Conservation (phyloP, 257 asterid genomes). For the Solanum dulcamara region DNA sequence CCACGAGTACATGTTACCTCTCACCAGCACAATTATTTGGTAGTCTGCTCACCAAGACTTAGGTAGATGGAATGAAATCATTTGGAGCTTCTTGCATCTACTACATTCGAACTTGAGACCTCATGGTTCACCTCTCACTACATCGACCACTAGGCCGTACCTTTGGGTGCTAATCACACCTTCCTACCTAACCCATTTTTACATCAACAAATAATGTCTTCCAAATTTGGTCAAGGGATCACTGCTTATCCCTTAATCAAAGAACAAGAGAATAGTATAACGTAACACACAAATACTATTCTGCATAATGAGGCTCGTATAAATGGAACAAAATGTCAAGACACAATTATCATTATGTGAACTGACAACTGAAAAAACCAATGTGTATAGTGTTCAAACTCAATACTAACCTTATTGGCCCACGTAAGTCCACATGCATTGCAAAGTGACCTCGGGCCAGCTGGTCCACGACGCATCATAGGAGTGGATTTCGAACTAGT, state of each 20-base stretch:
- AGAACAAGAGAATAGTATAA: background rate
- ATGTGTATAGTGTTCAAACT: background rate
- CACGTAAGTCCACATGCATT: slow-evolving; percentile 87
- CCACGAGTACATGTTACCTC: background rate
- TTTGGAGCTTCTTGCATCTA: background rate
- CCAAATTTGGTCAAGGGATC: background rate
- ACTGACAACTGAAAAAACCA: background rate
- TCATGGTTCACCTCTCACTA: background rate
- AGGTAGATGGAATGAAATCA: background rate
- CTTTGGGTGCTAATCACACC: background rate
- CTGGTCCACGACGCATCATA: slow-evolving; percentile 87
- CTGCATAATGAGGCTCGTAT: background rate
- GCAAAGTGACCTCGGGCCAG: slow-evolving; percentile 81
- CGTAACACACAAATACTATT: background rate
- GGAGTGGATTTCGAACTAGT: slow-evolving; percentile 59
- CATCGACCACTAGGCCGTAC: background rate
- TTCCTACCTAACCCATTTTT: background rate
- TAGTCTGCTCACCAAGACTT: background rate
- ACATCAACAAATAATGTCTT: background rate
- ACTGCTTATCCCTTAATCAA: background rate
- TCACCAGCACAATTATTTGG: background rate
- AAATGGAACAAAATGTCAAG: background rate
- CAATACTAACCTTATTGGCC: slow-evolving; percentile 61
- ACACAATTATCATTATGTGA: background rate
- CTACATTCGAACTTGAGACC: background rate